phyloP scores from a whole-genome alignment of 495 filamentous ascomycete genomes.

The Xylaria bambusicola region DNA sequence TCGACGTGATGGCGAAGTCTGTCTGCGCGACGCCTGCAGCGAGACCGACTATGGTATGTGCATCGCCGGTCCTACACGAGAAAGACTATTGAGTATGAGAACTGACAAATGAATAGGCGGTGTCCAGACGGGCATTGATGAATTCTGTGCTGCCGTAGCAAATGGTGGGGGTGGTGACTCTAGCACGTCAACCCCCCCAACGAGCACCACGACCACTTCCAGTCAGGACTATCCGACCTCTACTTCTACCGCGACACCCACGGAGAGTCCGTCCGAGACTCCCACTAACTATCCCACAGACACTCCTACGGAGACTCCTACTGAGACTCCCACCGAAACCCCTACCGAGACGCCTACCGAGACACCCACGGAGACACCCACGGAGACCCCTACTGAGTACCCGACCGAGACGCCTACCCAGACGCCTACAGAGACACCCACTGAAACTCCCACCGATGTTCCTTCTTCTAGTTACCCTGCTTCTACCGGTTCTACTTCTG shows the following conservation, averaged over 20 bases:
- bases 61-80: neutral
- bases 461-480: slow-evolving; percentile 16
- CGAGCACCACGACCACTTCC: slow-evolving; percentile 5
- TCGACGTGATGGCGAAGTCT: slow-evolving; percentile 35
- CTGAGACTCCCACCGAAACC: slow-evolving; percentile 4
- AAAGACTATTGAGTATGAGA: neutral
- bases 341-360: neutral
- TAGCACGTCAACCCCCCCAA: neutral
- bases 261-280: slow-evolving; percentile 13
- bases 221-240: slow-evolving; percentile 11
- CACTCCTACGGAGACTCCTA: slow-evolving; percentile 10
- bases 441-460: neutral
- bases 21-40: slow-evolving; percentile 30
- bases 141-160: slow-evolving; percentile 29
- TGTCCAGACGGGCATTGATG: slow-evolving; percentile 31
- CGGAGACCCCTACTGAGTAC: neutral
- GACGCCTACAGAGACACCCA: neutral
- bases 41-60: slow-evolving; percentile 33
- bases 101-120: slow-evolving; percentile 23
- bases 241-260: slow-evolving; percentile 9
- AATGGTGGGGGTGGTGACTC: slow-evolving; percentile 4
- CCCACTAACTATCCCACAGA: slow-evolving; percentile 22
- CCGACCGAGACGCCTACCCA: neutral
- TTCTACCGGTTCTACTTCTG: slow-evolving; percentile 4
- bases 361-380: neutral